Percentiles rank a stretch among this genome's conserved stretches.
Conservation (phyloP, 2,329 filamentous ascomycete species). For the Claviceps capensis region DNA sequence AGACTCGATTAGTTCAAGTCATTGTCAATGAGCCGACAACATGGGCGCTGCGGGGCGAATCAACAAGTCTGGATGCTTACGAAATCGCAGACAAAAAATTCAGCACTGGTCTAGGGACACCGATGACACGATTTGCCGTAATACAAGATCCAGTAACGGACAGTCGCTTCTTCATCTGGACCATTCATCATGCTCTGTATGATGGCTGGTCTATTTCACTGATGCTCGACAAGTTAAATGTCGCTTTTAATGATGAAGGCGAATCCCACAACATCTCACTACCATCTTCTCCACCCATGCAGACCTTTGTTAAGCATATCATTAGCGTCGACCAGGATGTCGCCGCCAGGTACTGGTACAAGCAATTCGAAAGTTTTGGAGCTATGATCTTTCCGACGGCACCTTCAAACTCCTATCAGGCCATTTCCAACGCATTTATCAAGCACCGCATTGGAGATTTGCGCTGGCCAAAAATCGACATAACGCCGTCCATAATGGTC, state of each 20-base stretch:
- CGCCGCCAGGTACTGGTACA: neutral
- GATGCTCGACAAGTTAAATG: constrained; percentile 28
- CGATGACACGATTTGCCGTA: constrained; percentile 6
- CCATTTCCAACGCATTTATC: constrained; percentile 1
- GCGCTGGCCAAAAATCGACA: constrained; percentile 1
- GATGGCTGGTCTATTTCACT: constrained; percentile 38
- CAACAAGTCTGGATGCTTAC: constrained; percentile 11
- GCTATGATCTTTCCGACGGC: constrained; percentile 2
- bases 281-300: neutral
- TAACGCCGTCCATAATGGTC: constrained; percentile 9
- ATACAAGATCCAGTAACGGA: neutral
- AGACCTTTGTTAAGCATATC: constrained; percentile 2
- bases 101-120: constrained; percentile 22
- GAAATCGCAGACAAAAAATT: constrained; percentile 27
- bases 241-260: constrained; percentile 16
- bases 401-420: constrained; percentile 2
- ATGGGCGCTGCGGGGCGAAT: neutral
- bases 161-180: constrained; percentile 17
- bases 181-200: constrained; percentile 38
- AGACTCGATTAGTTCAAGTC: constrained; percentile 19
- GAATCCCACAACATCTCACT: constrained; percentile 5
- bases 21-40: constrained; percentile 19
- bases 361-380: constrained; percentile 11
- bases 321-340: neutral
- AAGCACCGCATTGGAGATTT: constrained; percentile 1